Evolutionary conservation across 345 rosid genomes (phyloP).

Genomic region (Mangifera indica): DNA sequence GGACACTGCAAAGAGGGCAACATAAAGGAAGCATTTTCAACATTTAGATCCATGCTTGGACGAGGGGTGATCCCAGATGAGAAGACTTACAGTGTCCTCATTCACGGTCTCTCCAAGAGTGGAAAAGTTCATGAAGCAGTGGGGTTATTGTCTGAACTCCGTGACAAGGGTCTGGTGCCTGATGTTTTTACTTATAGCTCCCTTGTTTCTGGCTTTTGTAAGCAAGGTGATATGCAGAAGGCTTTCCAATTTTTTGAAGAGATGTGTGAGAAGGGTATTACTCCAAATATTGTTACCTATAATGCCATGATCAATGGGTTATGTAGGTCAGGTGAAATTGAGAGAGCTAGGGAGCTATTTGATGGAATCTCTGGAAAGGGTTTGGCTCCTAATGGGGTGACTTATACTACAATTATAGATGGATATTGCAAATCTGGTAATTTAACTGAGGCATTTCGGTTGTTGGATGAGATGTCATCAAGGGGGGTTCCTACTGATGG

Average conservation of each 20-base stretch:
- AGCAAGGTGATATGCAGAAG: constrained; percentile 44
- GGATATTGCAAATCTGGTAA: constrained; percentile 72
- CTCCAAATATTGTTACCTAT: constrained; percentile 62
- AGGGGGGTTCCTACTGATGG: constrained; percentile 61
- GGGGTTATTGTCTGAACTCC: constrained; percentile 57
- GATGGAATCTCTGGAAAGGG: constrained; percentile 59
- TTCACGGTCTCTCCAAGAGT: constrained; percentile 62
- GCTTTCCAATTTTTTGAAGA: constrained; percentile 48
- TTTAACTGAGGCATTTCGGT: constrained; percentile 53
- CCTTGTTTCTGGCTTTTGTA: constrained; percentile 61
- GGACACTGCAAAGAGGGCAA: constrained; percentile 69
- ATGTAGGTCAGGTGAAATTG: constrained; percentile 53
- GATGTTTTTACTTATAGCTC: constrained; percentile 64
- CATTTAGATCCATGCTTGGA: constrained; percentile 51
- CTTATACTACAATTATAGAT: constrained; percentile 67
- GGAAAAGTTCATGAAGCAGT: constrained; percentile 61
- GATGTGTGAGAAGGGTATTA: constrained; percentile 53
- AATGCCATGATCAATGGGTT: constrained; percentile 65
- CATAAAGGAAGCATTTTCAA: constrained; percentile 48
- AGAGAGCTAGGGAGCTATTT: constrained; percentile 55
- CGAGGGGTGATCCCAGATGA: constrained; percentile 50
- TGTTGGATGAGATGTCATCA: constrained; percentile 57
- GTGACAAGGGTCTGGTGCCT: constrained; percentile 50
- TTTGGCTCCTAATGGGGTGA: constrained; percentile 48
- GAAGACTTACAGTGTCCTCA: constrained; percentile 51